Percentiles rank a stretch among this genome's conserved stretches.
These are phyloP conservation scores for Podospora pseudoanserina DNA, from an alignment of 495 filamentous ascomycete genomes.

Conservation along the genomic window DNA sequence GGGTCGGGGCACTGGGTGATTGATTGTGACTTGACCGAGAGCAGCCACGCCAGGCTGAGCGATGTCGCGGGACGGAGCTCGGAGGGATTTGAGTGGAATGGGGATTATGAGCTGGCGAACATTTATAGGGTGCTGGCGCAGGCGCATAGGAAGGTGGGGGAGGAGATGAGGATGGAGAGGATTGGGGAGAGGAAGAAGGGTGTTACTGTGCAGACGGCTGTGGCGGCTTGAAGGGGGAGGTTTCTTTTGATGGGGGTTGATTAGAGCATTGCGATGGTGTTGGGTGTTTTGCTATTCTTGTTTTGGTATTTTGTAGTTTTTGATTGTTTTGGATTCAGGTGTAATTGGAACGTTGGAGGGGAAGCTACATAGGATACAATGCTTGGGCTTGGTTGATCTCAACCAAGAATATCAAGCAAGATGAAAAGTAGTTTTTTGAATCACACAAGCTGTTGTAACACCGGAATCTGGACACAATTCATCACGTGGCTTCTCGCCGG, in stretches of 20 bases:
- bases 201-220: neutral
- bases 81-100: slow-evolving; percentile 23
- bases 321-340: too few relatives aligned
- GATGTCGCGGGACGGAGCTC: slow-evolving; percentile 17
- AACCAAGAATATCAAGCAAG: too few relatives aligned
- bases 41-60: slow-evolving; percentile 21
- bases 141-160: slow-evolving; percentile 19
- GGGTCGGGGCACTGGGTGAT: slow-evolving; percentile 22
- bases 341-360: too few relatives aligned
- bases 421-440: too few relatives aligned
- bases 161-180: slow-evolving; percentile 25
- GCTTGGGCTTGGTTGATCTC: too few relatives aligned
- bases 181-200: neutral
- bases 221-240: neutral
- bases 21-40: slow-evolving; percentile 25
- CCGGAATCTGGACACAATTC: too few relatives aligned
- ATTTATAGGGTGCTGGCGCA: slow-evolving; percentile 19
- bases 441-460: too few relatives aligned
- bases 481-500: too few relatives aligned
- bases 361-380: too few relatives aligned
- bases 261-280: neutral
- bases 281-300: too few relatives aligned
- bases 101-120: slow-evolving; percentile 21
- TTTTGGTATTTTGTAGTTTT: too few relatives aligned
- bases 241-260: neutral